Base-by-base conservation (phyloP, 1,284 basidiomycete species). In the Polyporus tsugae region DNA sequence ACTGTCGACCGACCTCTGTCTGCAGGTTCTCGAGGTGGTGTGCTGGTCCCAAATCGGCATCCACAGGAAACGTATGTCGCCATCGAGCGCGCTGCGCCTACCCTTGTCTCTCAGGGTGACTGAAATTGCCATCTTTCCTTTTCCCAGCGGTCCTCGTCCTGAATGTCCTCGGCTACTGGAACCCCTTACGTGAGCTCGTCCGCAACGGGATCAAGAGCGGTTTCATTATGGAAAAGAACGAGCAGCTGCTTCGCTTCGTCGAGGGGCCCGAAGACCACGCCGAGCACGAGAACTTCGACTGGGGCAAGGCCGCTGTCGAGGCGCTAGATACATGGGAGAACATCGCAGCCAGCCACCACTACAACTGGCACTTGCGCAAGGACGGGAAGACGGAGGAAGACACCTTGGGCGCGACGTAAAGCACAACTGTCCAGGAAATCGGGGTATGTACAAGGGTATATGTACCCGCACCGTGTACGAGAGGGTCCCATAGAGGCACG, bases 11-110 rank as follows among this genome's bases (percentile, higher is more conserved):
- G 22, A 17, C 5, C 6, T 60, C 38, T 41, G 52, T 44, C 52
- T n/a, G 22, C 71, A 94, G 92, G 83, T 96, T 33, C 81, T 98
- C 61, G 96, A 98, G 80, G 96, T 95, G 72, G 87, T 92, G 49
- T 97, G 96, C 2, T 98, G 96, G 96, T 91, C 90, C 10, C 94
- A 97, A 78, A 82, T 98, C 19, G 94, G 94, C 25, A 95, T 98
- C 68, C 96, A 97, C 78, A 84, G 87, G 63, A 95, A 95, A 82
- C 94, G 93, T 94, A 76, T 70, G 87, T 76, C 4, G 4, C 68
- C 64, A 13, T 7, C 64, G 19, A 49, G 15, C 6, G n/a, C 4
- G 22, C 22, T 4, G 9, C 22, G 46, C 25, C 1, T 62, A 38
- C 19, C n/a, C 22, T 19, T 29, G 33, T 35, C 17, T 4, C 33